Evolutionary conservation across 2,329 filamentous ascomycete species (phyloP).

Genomic region (Spiromastix sp.): DNA sequence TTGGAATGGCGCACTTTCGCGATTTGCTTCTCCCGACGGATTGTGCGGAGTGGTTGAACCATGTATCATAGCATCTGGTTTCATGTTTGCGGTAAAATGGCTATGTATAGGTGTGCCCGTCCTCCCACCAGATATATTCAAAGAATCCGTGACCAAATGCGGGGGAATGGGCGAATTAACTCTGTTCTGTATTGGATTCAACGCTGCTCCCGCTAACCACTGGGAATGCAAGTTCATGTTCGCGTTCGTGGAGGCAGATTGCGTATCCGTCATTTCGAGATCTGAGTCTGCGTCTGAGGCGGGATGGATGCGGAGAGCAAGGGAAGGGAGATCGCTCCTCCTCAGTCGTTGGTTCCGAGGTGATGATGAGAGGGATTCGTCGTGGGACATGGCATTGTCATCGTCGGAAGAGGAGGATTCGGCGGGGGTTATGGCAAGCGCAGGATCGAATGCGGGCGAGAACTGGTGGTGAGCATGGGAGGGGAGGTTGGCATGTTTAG

Average conservation of each 20-base stretch:
- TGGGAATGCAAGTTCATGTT: conserved; percentile 8
- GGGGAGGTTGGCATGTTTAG: conserved; percentile 13
- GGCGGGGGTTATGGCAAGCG: conserved; percentile 25
- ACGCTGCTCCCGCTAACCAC: conserved; percentile 14
- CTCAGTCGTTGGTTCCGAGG: background rate
- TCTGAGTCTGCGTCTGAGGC: conserved; percentile 16
- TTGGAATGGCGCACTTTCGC: background rate
- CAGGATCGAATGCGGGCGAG: conserved; percentile 13
- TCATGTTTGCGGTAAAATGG: conserved; percentile 18
- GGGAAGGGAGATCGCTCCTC: conserved; percentile 4
- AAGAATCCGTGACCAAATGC: conserved; percentile 19
- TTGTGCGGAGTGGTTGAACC: background rate
- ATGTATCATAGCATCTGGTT: conserved; percentile 10
- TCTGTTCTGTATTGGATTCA: conserved; percentile 9
- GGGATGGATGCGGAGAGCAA: conserved; percentile 5
- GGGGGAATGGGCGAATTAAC: conserved; percentile 22
- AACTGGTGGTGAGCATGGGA: conserved; percentile 11
- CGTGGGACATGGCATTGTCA: background rate
- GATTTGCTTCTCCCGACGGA: background rate
- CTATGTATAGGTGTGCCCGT: conserved; percentile 21
- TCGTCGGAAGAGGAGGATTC: conserved; percentile 28
- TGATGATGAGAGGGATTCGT: background rate
- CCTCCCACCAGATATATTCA: conserved; percentile 22
- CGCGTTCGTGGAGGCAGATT: conserved; percentile 12
- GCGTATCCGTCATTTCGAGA: conserved; percentile 19